A percentile compares a stretch with the other conserved stretches of the same genome.
phyloP scores from a whole-genome alignment of 352 stramenopile species.

The Globisporangium radiosum region DNA sequence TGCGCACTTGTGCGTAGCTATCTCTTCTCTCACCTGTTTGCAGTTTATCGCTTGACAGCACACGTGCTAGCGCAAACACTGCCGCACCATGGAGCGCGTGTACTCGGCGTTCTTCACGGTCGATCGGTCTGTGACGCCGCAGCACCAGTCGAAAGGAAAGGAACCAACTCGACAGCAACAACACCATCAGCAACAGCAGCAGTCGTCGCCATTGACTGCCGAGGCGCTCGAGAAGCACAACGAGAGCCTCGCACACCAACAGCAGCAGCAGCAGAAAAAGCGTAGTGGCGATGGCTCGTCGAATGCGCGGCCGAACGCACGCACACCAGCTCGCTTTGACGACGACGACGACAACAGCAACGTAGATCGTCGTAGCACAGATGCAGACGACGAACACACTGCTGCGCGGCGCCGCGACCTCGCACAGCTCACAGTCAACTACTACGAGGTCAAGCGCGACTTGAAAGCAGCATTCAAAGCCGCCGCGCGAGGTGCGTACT shows the following conservation, averaged over 20 bases:
- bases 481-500: constrained; percentile 19
- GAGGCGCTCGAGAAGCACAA: constrained; percentile 64
- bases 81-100: constrained; percentile 65
- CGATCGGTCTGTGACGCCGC: constrained; percentile 22
- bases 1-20: no score
- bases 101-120: constrained; percentile 83
- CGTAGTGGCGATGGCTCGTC: not conserved
- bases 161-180: constrained; percentile 1
- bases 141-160: constrained; percentile 8
- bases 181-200: constrained; percentile 1
- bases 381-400: constrained; percentile 20
- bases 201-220: constrained; percentile 44
- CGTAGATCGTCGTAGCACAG: not conserved
- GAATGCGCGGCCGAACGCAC: not conserved
- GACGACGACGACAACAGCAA: constrained; percentile 11
- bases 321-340: not conserved
- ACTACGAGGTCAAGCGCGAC: constrained; percentile 30
- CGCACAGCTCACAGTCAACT: constrained; percentile 23
- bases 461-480: constrained; percentile 41
- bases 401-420: constrained; percentile 29
- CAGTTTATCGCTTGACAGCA: no score
- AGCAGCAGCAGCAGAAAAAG: not conserved
- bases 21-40: no score
- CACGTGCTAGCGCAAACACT: not conserved
- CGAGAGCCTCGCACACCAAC: constrained; percentile 19